Conservation (phyloP, 768 basidiomycete species). For the Kwoniella sp. region DNA sequence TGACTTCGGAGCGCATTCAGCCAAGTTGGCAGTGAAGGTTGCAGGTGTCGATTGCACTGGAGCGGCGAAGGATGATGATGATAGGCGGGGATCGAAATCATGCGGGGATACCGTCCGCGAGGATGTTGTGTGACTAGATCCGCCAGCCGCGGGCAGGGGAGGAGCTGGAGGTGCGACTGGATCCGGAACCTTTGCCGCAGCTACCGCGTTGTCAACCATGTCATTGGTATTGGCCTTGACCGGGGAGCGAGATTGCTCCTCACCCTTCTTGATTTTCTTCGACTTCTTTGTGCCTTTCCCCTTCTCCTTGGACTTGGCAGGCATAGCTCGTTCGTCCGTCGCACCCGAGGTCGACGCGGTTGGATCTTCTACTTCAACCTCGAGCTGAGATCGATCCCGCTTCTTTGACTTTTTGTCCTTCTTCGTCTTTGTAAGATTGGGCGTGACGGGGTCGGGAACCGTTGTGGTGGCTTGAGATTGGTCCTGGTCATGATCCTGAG, state of each 20-base stretch:
- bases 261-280: not conserved
- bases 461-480: too few relatives aligned
- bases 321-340: too few relatives aligned
- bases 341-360: too few relatives aligned
- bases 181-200: too few relatives aligned
- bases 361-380: not conserved
- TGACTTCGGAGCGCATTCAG: not conserved
- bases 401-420: constrained; percentile 75
- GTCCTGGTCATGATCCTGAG: too few relatives aligned
- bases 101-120: not conserved
- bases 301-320: too few relatives aligned
- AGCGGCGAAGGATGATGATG: not conserved
- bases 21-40: not conserved
- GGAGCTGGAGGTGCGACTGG: too few relatives aligned
- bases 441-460: too few relatives aligned
- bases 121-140: not conserved
- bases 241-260: not conserved
- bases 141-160: too few relatives aligned
- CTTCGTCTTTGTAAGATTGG: too few relatives aligned
- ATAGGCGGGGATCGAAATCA: not conserved
- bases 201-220: not conserved
- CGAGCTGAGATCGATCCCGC: constrained; percentile 1
- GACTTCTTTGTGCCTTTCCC: constrained; percentile 12
- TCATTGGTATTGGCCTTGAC: not conserved
- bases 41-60: not conserved